Evolutionary conservation across 78 protist species (phyloP), one percentile per base, ranked within the genome.

Genomic region (Salpingoeca rosetta): DNA sequence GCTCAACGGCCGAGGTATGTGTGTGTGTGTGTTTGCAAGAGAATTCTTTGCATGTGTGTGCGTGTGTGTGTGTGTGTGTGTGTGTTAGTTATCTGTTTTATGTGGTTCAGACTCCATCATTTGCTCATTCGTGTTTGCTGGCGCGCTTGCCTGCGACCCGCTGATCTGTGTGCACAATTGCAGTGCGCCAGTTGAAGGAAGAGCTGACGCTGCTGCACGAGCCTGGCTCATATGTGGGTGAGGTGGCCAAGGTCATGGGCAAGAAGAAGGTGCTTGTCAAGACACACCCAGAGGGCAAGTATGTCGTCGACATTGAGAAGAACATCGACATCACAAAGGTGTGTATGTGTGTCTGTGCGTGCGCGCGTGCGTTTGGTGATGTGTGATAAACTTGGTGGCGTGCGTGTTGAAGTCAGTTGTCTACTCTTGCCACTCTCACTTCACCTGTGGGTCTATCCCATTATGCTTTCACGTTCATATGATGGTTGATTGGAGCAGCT

Each of bases 231-330:
- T 90, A 96, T 51, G 98, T 99, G 3, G 99, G 99, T 37, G 99
- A 97, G 82, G 99, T 99, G 11, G 94, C 96, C 57, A 97, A 97
- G 81, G 88, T 92, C 35, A 96, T 99, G 98, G 98, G 98, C 37
- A 94, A 91, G 84, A 87, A 87, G 43, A 93, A 93, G 82, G 98
- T 95, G 1, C 86, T 97, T 38, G 97, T 96, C 28, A 96, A 97
- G 93, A 89, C 95, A 44, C 91, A 96, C n/a, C 95, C 98, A 31
- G 98, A 98, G 65, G 99, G 99, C 40, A 98, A 98, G 79, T 96
- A 96, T 82, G 96, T 99, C 26, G 99, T 97, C 26, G 98, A 96
- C 82, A 76, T 99, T 40, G 99, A 97, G 85, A 92, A 94, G 80
- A 26, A 80, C 73, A 91, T 98, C 73, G 97, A 96, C 81, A 80